Conservation (phyloP, 306 rosid species). For the Pterocarpus macrocarpus region DNA sequence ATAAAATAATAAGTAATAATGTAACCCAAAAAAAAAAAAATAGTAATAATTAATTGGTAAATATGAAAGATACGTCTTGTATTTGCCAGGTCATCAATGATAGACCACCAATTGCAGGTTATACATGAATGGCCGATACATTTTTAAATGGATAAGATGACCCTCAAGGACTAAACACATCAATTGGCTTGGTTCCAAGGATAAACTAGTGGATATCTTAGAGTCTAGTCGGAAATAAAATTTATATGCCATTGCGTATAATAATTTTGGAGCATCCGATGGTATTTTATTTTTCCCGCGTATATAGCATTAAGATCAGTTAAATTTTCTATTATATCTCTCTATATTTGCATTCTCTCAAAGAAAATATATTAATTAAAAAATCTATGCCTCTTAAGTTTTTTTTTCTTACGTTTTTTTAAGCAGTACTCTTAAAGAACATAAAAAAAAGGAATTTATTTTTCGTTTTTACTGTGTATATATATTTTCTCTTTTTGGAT, state of each 20-base stretch:
- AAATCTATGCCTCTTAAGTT: neutral
- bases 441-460: neutral
- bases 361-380: neutral
- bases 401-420: neutral
- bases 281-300: neutral
- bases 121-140: constrained; percentile 52
- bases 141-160: constrained; percentile 55
- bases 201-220: neutral
- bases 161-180: constrained; percentile 8
- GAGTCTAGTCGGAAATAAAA: neutral
- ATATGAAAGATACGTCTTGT: neutral
- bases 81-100: constrained; percentile 46
- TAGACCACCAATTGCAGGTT: constrained; percentile 60
- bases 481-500: neutral
- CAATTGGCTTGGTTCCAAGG: neutral
- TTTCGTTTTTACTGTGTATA: neutral
- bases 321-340: neutral
- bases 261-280: neutral
- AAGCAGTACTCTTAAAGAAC: too few species aligned
- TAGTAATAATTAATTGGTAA: neutral
- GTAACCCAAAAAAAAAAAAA: neutral
- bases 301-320: neutral
- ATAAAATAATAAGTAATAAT: neutral
- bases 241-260: neutral
- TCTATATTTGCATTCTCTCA: neutral